Percentiles rank a stretch among this genome's conserved stretches.
Conservation (phyloP, 768 basidiomycete genomes). For the Kockovaella imperatae region DNA sequence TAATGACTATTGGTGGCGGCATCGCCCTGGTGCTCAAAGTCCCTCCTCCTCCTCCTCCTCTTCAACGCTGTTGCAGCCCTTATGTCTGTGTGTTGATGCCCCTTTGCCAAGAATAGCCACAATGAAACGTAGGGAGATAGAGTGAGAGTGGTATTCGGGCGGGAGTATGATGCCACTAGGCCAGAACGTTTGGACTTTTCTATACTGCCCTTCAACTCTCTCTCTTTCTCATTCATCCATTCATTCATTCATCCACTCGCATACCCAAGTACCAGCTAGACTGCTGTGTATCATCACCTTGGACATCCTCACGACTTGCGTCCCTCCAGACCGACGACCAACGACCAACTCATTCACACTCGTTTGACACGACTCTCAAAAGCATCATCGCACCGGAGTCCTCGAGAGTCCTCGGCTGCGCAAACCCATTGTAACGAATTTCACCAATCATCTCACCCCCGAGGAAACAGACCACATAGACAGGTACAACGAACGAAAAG, state of each 20-base stretch:
- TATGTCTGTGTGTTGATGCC: too few species aligned
- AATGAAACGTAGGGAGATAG: too few species aligned
- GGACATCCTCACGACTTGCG: neutral
- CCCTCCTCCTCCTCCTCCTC: too few species aligned
- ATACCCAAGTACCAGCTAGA: neutral
- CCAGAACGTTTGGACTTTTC: too few species aligned
- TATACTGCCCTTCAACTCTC: too few species aligned
- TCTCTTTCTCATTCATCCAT: neutral
- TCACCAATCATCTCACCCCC: neutral
- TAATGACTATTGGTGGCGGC: too few species aligned
- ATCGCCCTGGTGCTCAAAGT: too few species aligned
- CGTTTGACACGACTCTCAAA: slow-evolving; percentile 11
- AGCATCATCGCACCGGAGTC: neutral
- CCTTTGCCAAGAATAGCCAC: too few species aligned
- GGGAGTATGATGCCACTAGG: too few species aligned
- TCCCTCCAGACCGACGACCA: neutral
- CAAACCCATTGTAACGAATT: slow-evolving; percentile 1
- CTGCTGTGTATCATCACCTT: neutral
- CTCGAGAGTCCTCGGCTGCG: neutral
- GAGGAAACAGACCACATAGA: neutral
- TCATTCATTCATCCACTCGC: neutral
- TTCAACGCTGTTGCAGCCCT: too few species aligned
- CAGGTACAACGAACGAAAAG: neutral
- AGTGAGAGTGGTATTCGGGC: too few species aligned
- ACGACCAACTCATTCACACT: slow-evolving; percentile 7